phyloP scores from a whole-genome alignment of 768 basidiomycete species.

The Phanerodontia chrysosporium region DNA sequence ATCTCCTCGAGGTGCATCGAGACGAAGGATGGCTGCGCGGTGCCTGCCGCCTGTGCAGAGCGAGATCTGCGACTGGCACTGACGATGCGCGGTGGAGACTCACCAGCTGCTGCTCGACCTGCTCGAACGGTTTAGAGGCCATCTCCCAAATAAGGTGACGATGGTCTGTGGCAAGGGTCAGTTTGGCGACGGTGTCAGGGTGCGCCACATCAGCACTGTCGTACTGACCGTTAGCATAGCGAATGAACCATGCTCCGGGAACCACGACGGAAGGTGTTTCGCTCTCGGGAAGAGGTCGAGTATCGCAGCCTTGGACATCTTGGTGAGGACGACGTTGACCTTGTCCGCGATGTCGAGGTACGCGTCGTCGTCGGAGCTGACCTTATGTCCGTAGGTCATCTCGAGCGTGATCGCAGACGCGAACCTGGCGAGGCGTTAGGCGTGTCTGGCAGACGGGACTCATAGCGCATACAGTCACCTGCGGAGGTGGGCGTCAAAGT shows the following conservation, averaged over 20 bases:
- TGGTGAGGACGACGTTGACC: neutral
- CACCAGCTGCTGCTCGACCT: constrained; percentile 4
- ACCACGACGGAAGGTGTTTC: constrained; percentile 7
- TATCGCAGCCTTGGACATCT: neutral
- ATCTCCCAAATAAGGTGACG: neutral
- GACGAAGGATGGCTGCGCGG: neutral
- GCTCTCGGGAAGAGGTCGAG: neutral
- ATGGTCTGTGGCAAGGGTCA: neutral
- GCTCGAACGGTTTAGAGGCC: neutral
- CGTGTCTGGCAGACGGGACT: too few relatives aligned
- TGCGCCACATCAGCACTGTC: too few relatives aligned
- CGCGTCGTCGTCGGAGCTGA: constrained; percentile 26
- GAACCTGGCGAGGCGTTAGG: too few relatives aligned
- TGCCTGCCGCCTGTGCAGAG: neutral
- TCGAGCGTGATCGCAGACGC: constrained; percentile 27
- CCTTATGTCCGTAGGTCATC: constrained; percentile 29
- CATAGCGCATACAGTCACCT: too few relatives aligned
- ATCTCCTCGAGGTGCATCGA: constrained; percentile 1
- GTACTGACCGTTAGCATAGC: constrained; percentile 3
- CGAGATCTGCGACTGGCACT: neutral
- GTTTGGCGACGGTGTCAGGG: too few relatives aligned
- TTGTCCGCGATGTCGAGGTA: constrained; percentile 25
- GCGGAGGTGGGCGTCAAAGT: neutral
- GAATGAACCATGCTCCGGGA: constrained; percentile 11
- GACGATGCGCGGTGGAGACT: neutral